Evolutionary conservation across 148 eudicot genomes (phyloP).

Genomic region (Salicornia ramosissima): DNA sequence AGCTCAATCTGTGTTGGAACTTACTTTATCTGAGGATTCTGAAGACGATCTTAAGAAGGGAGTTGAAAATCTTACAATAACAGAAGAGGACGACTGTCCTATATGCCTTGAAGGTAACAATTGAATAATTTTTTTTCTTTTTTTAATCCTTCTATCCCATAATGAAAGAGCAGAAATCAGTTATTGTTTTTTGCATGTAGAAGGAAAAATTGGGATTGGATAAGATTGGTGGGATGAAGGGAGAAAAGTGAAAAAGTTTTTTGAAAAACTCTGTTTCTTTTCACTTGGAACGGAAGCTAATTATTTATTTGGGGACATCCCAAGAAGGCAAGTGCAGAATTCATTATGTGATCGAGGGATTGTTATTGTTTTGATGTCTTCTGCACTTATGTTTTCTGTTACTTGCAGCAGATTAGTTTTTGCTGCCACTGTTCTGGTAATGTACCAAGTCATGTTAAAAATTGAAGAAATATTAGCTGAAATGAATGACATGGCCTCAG

Average conservation of each 20-base stretch:
- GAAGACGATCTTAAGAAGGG: constrained; percentile 62
- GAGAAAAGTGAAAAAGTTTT: not conserved
- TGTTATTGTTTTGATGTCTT: not conserved
- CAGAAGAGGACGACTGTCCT: constrained; percentile 78
- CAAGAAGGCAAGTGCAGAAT: not conserved
- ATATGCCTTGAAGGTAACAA: constrained; percentile 84
- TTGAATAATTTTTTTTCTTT: not conserved
- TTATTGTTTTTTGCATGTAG: not conserved
- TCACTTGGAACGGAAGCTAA: not conserved
- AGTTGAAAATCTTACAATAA: constrained; percentile 33
- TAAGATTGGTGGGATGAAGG: not conserved
- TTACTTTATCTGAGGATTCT: constrained; percentile 33
- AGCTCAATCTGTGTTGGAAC: constrained; percentile 39
- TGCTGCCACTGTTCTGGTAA: not conserved
- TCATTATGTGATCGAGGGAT: not conserved
- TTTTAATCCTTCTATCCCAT: not conserved
- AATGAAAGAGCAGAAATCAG: not conserved
- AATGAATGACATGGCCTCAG: too few relatives aligned
- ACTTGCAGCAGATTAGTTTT: not conserved
- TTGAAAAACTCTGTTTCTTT: not conserved
- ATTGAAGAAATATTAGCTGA: too few relatives aligned
- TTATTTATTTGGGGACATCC: not conserved
- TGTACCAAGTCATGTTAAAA: constrained; percentile 1
- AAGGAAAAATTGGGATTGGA: not conserved
- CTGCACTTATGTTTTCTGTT: not conserved